Evolutionary conservation across 2,329 filamentous ascomycete genomes (phyloP).

Genomic region (Delphinella strobiligena): DNA sequence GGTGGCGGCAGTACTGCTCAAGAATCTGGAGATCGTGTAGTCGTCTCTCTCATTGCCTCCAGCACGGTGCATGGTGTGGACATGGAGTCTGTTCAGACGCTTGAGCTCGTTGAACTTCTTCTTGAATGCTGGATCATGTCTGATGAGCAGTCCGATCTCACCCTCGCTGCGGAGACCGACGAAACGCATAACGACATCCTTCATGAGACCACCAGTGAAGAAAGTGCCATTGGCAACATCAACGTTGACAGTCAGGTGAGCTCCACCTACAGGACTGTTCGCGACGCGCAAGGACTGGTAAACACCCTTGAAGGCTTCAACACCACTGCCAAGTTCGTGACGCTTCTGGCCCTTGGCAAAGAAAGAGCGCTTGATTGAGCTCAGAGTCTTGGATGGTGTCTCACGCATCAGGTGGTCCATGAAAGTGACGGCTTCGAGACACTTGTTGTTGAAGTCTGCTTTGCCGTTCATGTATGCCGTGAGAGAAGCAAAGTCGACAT

Average conservation of each 20-base stretch:
- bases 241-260: conserved; percentile 64
- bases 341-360: conserved; percentile 46
- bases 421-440: conserved; percentile 78
- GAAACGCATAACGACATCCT: conserved; percentile 22
- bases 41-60: conserved; percentile 22
- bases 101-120: conserved; percentile 24
- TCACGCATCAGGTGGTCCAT: conserved; percentile 82
- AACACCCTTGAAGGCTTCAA: conserved; percentile 77
- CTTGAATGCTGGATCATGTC: background rate
- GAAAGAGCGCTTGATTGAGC: conserved; percentile 70
- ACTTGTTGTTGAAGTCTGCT: conserved; percentile 49
- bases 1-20: conserved; percentile 28
- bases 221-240: conserved; percentile 90
- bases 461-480: conserved; percentile 52
- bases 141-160: conserved; percentile 12
- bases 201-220: conserved; percentile 44
- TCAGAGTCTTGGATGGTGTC: conserved; percentile 54
- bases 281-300: conserved; percentile 76
- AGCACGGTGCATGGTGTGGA: conserved; percentile 27
- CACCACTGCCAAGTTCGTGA: conserved; percentile 46
- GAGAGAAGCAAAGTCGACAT: conserved; percentile 53
- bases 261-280: conserved; percentile 41
- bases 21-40: conserved; percentile 41
- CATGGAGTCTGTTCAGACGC: conserved; percentile 29
- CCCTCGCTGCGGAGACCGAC: conserved; percentile 15